phyloP scores from a whole-genome alignment of 495 filamentous ascomycete species.

The Apodospora peruviana region DNA sequence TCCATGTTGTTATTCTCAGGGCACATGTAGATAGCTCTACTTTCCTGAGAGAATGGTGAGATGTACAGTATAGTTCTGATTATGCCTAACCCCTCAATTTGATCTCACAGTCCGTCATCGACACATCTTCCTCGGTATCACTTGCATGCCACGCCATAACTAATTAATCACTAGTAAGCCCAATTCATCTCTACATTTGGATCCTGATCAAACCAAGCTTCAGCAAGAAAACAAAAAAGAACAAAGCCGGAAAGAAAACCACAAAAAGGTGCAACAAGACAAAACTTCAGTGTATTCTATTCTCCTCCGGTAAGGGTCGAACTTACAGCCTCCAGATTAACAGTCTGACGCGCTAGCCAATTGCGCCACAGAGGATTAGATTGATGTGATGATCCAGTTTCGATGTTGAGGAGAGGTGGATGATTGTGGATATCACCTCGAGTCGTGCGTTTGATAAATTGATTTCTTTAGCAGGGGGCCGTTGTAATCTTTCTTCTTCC shows the following conservation, averaged over 20 bases:
- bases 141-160: too few relatives aligned
- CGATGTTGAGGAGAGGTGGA: background rate
- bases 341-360: constrained; percentile 1
- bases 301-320: background rate
- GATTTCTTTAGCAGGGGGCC: too few relatives aligned
- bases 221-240: background rate
- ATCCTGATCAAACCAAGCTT: background rate
- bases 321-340: constrained; percentile 1
- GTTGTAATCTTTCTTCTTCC: too few relatives aligned
- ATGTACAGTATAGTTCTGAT: background rate
- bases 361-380: constrained; percentile 1
- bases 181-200: background rate
- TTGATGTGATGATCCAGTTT: background rate
- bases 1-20: too few relatives aligned
- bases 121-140: background rate
- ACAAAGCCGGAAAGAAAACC: background rate
- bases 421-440: too few relatives aligned
- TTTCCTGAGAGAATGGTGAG: too few relatives aligned
- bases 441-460: too few relatives aligned
- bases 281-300: background rate
- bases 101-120: background rate
- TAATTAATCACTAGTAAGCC: too few relatives aligned
- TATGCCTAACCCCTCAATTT: background rate
- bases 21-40: too few relatives aligned
- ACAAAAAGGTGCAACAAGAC: background rate